Percentiles rank a stretch among this genome's conserved stretches.
phyloP scores from a whole-genome alignment of 2,329 filamentous ascomycete genomes.

The Didymella lethalis region DNA sequence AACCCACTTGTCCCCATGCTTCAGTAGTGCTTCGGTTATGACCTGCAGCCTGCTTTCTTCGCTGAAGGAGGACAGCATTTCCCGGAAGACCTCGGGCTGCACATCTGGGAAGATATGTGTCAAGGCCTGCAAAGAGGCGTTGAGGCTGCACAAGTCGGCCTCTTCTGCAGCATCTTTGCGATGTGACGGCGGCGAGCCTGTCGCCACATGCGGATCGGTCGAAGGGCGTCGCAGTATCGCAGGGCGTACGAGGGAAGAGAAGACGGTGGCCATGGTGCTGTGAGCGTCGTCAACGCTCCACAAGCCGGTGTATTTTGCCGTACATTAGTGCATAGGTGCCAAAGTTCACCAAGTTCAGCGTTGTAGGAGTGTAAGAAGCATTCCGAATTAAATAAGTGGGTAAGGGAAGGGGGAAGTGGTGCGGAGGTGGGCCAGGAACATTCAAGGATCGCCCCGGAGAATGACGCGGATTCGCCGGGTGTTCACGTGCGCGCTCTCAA shows the following conservation, averaged over 20 bases:
- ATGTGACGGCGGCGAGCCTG: conserved; percentile 11
- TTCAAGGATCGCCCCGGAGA: not conserved
- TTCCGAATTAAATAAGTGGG: conserved; percentile 10
- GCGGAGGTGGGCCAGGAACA: not conserved
- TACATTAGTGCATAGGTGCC: conserved; percentile 5
- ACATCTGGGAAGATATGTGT: conserved; percentile 79
- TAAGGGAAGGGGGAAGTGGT: conserved; percentile 4
- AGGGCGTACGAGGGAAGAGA: conserved; percentile 47
- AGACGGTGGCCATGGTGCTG: conserved; percentile 45
- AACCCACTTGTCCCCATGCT: conserved; percentile 73
- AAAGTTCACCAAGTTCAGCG: not conserved
- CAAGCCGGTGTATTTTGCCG: not conserved
- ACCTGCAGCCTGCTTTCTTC: conserved; percentile 79
- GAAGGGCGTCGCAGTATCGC: conserved; percentile 29
- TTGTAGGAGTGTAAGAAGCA: conserved; percentile 1
- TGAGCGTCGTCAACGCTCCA: conserved; percentile 21
- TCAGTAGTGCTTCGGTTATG: conserved; percentile 78
- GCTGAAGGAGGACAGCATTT: conserved; percentile 78
- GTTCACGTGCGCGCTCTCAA: not conserved
- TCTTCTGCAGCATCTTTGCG: conserved; percentile 53
- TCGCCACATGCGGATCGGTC: conserved; percentile 18
- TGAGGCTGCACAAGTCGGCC: conserved; percentile 72
- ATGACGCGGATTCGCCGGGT: conserved; percentile 11
- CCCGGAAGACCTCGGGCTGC: conserved; percentile 82
- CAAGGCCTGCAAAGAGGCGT: conserved; percentile 72